These are phyloP conservation scores for Rhodamnia argentea DNA, from an alignment of 345 rosid species.

Conservation along the genomic window DNA sequence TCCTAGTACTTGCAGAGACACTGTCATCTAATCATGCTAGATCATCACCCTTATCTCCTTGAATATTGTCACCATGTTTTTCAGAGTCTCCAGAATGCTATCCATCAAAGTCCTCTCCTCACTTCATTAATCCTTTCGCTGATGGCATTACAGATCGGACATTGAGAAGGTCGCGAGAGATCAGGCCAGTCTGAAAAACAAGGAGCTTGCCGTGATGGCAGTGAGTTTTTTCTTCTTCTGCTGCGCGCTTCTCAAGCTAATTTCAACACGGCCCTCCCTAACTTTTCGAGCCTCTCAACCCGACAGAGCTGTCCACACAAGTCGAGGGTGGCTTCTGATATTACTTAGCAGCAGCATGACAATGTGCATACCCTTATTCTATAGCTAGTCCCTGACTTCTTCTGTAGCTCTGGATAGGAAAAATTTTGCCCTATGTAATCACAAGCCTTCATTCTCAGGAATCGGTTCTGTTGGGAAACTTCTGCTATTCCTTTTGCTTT, in stretches of 20 bases:
- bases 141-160: conserved; percentile 34
- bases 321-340: conserved; percentile 70
- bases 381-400: conserved; percentile 15
- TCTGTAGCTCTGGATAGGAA: not conserved
- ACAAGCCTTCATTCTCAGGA: not conserved
- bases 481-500: not conserved
- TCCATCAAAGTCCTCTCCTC: not conserved
- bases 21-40: not conserved
- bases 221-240: conserved; percentile 56
- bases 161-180: conserved; percentile 43
- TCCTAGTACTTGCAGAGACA: not conserved
- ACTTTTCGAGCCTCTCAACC: conserved; percentile 19
- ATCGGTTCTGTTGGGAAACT: not conserved
- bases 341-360: conserved; percentile 74
- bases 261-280: conserved; percentile 29
- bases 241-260: conserved; percentile 48
- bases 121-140: not conserved
- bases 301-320: conserved; percentile 20
- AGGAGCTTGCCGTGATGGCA: conserved; percentile 54
- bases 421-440: not conserved
- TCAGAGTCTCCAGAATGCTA: not conserved
- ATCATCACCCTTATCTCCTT: not conserved
- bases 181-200: conserved; percentile 51
- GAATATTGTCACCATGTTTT: not conserved
- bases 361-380: conserved; percentile 63